Base-by-base conservation (phyloP, 176 grass and related monocot species). In the Carex scoparia region DNA sequence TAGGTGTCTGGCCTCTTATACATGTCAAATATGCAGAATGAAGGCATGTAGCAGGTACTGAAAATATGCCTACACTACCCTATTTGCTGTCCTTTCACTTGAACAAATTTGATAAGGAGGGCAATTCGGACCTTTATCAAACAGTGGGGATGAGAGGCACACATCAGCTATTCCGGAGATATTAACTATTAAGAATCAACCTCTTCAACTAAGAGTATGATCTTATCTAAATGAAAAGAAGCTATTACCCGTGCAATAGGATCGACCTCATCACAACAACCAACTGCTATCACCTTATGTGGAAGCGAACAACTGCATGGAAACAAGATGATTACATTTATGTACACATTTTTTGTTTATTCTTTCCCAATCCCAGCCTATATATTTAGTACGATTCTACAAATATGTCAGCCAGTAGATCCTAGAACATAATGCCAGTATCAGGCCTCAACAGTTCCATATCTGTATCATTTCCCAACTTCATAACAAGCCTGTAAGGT, bases 231-330 rank as follows among this genome's bases (percentile, higher is more conserved):
- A 69, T 68, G 6, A 83, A 83, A 54, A 53, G 14, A 37, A 14
- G 28, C 12, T 85, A 65, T 87, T 89, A 90, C 96, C 89, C 90
- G 93, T 85, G 96, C 96, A 92, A 98, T 74, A 48, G 90, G 90
- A 82, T 98, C 93, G 81, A 95, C 89, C 60, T 95, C 87, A 86
- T 98, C 86, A 46, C 93, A 98, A 86, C 91, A 89, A 48, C 74
- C 84, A 58, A 98, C 85, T 54, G 91, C 96, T 88, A 89, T 88
- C 87, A 93, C 90, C 89, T 98, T 98, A 77, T 93, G 91, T 79
- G 96, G 95, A 86, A 98, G 90, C 86, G 93, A 94, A 79, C 89
- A 92, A 85, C 96, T 95, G 86, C 83, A 79, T 85, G 78, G 85
- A 65, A 88, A 87, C 82, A 44, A 84, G 51, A 87, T 4, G 51